Percentiles rank a stretch among this genome's conserved stretches.
These are phyloP conservation scores for Sarcocystis neurona DNA, from an alignment of 169 alveolate genomes.

Conservation along the genomic window DNA sequence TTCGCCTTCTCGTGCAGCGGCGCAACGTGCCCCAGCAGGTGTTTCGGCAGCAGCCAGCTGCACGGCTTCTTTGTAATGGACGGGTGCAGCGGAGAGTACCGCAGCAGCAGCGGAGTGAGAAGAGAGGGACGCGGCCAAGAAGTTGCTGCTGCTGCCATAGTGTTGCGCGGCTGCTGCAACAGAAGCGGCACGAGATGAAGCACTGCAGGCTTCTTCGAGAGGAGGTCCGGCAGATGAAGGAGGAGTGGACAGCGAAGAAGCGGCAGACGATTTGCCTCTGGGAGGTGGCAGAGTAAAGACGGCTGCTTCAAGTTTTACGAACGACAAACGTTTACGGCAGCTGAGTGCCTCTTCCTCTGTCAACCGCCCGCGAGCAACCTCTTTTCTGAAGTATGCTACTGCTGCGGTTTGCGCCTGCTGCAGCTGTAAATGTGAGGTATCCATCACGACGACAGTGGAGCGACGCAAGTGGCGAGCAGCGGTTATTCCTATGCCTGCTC, in stretches of 20 bases:
- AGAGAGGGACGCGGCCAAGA: too few species aligned
- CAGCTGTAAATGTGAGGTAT: conserved; percentile 68
- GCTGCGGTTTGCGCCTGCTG: conserved; percentile 70
- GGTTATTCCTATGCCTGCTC: conserved; percentile 88
- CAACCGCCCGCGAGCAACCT: conserved; percentile 72
- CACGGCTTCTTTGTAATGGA: too few species aligned
- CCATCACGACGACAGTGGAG: conserved; percentile 71
- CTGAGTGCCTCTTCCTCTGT: conserved; percentile 65
- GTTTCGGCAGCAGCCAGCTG: too few species aligned
- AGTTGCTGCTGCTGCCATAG: too few species aligned
- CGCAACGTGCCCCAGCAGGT: too few species aligned
- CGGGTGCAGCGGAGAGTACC: too few species aligned
- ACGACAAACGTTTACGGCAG: not conserved
- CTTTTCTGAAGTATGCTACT: conserved; percentile 78
- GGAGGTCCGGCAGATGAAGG: not conserved
- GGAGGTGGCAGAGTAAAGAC: not conserved
- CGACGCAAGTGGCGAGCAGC: conserved; percentile 74
- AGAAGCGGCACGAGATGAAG: not conserved
- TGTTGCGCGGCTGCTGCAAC: not conserved
- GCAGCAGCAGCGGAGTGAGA: too few species aligned
- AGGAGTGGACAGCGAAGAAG: not conserved
- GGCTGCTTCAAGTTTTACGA: conserved; percentile 12
- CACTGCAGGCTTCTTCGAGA: not conserved
- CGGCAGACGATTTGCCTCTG: not conserved
- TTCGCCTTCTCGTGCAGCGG: not conserved